phyloP scores from a whole-genome alignment of 495 filamentous ascomycete species.

The Podospora comata region DNA sequence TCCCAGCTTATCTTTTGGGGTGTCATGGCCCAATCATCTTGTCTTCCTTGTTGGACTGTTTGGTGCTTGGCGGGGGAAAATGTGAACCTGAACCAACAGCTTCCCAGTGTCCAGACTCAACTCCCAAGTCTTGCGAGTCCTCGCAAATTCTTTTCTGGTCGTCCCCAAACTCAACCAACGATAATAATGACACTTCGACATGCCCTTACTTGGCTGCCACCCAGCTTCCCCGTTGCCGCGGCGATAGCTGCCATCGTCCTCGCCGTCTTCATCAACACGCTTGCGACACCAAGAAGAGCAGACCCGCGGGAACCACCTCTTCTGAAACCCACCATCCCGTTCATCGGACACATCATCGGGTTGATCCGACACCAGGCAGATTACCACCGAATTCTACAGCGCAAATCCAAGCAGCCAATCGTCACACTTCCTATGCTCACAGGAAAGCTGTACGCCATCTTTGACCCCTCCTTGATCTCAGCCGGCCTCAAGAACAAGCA shows the following conservation, averaged over 20 bases:
- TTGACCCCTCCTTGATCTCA: conserved; percentile 19
- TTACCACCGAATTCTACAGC: conserved; percentile 22
- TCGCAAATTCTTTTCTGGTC: too few relatives aligned
- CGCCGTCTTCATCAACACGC: conserved; percentile 1
- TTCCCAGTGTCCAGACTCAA: too few relatives aligned
- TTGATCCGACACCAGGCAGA: conserved; percentile 25
- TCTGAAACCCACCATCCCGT: conserved; percentile 26
- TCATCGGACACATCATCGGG: conserved; percentile 32
- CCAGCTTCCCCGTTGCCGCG: neutral
- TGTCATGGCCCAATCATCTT: too few relatives aligned
- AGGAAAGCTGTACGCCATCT: conserved; percentile 28
- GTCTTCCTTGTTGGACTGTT: too few relatives aligned
- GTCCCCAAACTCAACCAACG: too few relatives aligned
- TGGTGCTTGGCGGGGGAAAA: too few relatives aligned
- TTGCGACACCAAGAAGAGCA: conserved; percentile 1
- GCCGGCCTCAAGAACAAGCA: conserved; percentile 19
- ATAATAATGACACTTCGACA: neutral
- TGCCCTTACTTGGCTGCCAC: neutral
- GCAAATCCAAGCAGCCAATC: conserved; percentile 15
- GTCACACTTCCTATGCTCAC: conserved; percentile 28
- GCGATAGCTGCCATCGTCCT: neutral
- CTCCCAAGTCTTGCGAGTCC: too few relatives aligned
- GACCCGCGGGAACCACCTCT: conserved; percentile 30
- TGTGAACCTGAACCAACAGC: too few relatives aligned
- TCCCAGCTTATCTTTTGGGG: too few relatives aligned